Evolutionary conservation across 345 rosid genomes (phyloP), one percentile per base, ranked within the genome.

Genomic region (Syzygium oleosum): DNA sequence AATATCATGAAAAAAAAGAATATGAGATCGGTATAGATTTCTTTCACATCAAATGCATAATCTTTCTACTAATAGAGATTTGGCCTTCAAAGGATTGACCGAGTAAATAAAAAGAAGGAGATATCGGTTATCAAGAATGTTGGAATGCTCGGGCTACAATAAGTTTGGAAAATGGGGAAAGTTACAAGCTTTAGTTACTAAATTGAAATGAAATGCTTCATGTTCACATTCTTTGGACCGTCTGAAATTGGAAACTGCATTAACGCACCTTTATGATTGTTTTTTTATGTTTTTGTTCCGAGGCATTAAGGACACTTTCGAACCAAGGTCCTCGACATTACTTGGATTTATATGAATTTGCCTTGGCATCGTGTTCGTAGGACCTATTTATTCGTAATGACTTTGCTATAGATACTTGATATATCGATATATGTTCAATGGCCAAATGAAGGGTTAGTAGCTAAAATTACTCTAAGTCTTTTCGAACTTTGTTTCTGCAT

Each of bases 121-220:
- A 68, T 31, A 17, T 68, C 12, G 17, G 19, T 68, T 16, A 31
- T 16, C 3, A 0, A 68, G 12, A 65, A 65, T 0, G 19, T 65
- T 65, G 0, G 8, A 65, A 29, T 65, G 21, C 1, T 31, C 0
- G 0, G 2, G 38, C 9, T 5, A 17, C 6, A 0, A 7, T 53
- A 53, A 53, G 2, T 13, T 53, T 17, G 55, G 19, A 68, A 31
- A 68, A 31, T 1, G 5, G 17, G 22, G 21, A 0, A 17, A 68
- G 43, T 34, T 19, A 16, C 3, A 1, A 4, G 3, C 4, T 68
- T 61, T n/a, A n/a, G 9, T n/a, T 61, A n/a, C 14, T 0, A 0
- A 61, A 61, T 61, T n/a, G 19, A 61, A 61, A 61, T 12, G 31
- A 61, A 61, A n/a, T 1, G 2, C 0, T 61, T 3, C 46, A n/a